These are phyloP conservation scores for Xylariales sp. DNA, from an alignment of 2,329 filamentous ascomycete species.

Conservation along the genomic window DNA sequence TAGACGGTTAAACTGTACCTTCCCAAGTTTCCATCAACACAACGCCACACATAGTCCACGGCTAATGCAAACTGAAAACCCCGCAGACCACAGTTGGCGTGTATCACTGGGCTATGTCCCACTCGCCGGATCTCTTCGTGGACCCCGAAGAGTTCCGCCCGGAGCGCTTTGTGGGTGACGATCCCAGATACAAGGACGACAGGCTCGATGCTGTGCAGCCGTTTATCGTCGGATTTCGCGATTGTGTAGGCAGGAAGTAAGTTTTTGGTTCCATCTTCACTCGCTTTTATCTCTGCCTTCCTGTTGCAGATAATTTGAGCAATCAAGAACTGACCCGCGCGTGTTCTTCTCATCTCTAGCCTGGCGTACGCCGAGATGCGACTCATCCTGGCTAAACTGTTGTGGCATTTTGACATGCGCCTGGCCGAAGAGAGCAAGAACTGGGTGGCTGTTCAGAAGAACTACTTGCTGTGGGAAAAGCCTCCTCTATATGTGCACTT, in stretches of 20 bases:
- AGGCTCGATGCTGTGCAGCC: conserved; percentile 1
- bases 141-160: conserved; percentile 12
- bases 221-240: background rate
- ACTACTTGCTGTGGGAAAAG: too few relatives aligned
- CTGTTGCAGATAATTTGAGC: too few relatives aligned
- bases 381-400: too few relatives aligned
- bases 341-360: too few relatives aligned
- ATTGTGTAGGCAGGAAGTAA: conserved; percentile 1
- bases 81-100: background rate
- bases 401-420: too few relatives aligned
- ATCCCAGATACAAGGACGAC: background rate
- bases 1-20: background rate
- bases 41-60: conserved; percentile 6
- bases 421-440: too few relatives aligned
- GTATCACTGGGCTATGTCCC: conserved; percentile 2
- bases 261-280: background rate
- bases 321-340: too few relatives aligned
- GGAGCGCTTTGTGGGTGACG: conserved; percentile 10
- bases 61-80: background rate
- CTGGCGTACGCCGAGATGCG: too few relatives aligned
- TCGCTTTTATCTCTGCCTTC: background rate
- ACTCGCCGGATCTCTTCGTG: conserved; percentile 12
- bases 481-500: too few relatives aligned
- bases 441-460: too few relatives aligned
- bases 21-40: too few relatives aligned